Evolutionary conservation across 257 asterid species (phyloP).

Genomic region (Sherardia arvensis): DNA sequence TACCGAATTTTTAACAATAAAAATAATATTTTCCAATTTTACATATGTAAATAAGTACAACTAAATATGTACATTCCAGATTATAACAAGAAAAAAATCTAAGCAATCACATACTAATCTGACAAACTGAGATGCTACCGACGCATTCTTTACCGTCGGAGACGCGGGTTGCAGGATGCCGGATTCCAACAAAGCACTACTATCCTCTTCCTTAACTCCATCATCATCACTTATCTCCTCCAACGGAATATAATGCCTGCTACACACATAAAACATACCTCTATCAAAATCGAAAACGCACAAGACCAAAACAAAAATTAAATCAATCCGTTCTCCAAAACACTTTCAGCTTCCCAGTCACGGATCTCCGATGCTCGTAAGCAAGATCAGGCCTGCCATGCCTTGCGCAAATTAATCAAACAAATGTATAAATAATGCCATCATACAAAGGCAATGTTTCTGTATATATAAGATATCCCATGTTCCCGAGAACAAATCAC

Average conservation of each 20-base stretch:
- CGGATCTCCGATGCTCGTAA: constrained; percentile 59
- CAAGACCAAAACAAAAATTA: constrained; percentile 19
- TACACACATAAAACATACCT: constrained; percentile 60
- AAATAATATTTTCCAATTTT: no score
- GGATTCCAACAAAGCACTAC: constrained; percentile 71
- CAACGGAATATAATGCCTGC: constrained; percentile 75
- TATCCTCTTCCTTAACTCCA: constrained; percentile 73
- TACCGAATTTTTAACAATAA: no score
- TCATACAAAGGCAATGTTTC: no score
- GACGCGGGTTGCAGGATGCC: constrained; percentile 68
- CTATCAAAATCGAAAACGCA: constrained; percentile 15
- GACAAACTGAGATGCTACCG: constrained; percentile 44
- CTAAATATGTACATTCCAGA: no score
- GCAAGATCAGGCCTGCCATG: no score
- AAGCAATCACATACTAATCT: constrained; percentile 40
- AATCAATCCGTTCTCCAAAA: constrained; percentile 6
- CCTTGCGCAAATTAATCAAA: no score
- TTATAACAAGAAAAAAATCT: constrained; percentile 42
- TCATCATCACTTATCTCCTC: constrained; percentile 47
- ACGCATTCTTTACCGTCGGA: constrained; percentile 38
- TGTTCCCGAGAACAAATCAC: no score
- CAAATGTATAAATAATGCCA: no score
- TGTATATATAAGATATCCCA: no score
- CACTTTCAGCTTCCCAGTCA: constrained; percentile 48
- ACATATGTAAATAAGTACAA: no score